Percentiles rank a stretch among this genome's conserved stretches.
These are phyloP conservation scores for Aspergillus niger DNA, from an alignment of 2,329 filamentous ascomycete species.

Conservation along the genomic window DNA sequence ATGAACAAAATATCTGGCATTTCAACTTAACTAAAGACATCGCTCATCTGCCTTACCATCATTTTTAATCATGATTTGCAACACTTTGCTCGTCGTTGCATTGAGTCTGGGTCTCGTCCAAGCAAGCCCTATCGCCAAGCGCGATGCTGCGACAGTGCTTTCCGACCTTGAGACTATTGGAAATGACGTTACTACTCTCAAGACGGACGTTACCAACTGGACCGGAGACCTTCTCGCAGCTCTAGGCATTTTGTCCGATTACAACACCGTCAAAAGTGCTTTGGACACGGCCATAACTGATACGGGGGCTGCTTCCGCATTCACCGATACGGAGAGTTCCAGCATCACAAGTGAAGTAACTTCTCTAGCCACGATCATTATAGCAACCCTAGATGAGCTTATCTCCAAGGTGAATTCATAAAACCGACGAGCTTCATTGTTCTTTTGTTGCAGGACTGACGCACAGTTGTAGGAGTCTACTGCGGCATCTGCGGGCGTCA, in stretches of 20 bases:
- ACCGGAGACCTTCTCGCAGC: background rate
- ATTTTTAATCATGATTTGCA: background rate
- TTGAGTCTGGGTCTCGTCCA: background rate
- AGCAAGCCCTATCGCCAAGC: background rate
- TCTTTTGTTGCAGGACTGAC: background rate
- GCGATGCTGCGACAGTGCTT: background rate
- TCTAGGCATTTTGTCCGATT: background rate
- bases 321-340: background rate
- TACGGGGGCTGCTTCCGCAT: background rate
- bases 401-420: background rate
- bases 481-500: background rate
- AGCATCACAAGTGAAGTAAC: background rate
- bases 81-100: background rate
- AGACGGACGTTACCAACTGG: background rate
- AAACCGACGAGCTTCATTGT: background rate
- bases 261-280: slow-evolving; percentile 4
- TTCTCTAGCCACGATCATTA: background rate
- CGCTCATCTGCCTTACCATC: background rate
- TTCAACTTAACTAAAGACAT: background rate
- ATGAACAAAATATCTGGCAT: background rate
- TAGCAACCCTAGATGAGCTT: background rate
- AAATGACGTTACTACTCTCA: background rate
- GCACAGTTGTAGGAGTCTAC: background rate
- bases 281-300: slow-evolving; percentile 1
- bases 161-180: background rate